Percentiles rank a stretch among this genome's conserved stretches.
Evolutionary conservation across 2,329 filamentous ascomycete species (phyloP).

Genomic region (Chaetoscypha palmicola): DNA sequence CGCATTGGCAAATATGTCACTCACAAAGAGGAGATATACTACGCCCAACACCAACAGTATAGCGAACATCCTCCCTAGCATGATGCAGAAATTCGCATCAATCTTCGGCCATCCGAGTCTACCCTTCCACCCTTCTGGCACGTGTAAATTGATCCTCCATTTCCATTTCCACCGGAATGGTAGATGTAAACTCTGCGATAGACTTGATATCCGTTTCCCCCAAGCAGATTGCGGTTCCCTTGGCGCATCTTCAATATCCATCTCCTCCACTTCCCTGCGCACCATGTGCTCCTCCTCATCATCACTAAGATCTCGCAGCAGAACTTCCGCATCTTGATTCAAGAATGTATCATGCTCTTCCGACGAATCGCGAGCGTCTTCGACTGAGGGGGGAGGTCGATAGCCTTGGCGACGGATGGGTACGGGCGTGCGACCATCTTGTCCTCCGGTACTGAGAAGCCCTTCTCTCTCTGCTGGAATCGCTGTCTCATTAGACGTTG

Average conservation of each 20-base stretch:
- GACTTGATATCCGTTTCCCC: constrained; percentile 32
- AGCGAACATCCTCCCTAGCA: constrained; percentile 67
- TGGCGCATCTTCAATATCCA: constrained; percentile 72
- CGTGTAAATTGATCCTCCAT: constrained; percentile 9
- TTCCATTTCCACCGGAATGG: constrained; percentile 29
- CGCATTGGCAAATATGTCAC: constrained; percentile 69
- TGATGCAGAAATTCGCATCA: constrained; percentile 42
- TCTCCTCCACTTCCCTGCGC: constrained; percentile 78
- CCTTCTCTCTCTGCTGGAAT: constrained; percentile 72
- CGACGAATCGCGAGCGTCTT: constrained; percentile 39
- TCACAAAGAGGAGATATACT: constrained; percentile 79
- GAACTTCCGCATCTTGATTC: constrained; percentile 41
- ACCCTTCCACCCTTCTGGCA: constrained; percentile 13
- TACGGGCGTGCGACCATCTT: constrained; percentile 32
- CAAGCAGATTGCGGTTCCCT: constrained; percentile 31
- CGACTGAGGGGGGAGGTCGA: constrained; percentile 74
- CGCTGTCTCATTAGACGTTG: constrained; percentile 51
- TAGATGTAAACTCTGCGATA: constrained; percentile 28
- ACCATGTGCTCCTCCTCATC: constrained; percentile 54
- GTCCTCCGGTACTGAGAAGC: constrained; percentile 52
- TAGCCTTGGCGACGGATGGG: constrained; percentile 52
- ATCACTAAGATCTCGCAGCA: constrained; percentile 34
- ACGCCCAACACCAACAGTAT: constrained; percentile 68
- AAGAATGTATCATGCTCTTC: constrained; percentile 37
- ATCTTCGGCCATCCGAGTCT: constrained; percentile 24